Evolutionary conservation across 2,329 filamentous ascomycete genomes (phyloP), one percentile per base, ranked within the genome.

Genomic region (Fusarium clavum): DNA sequence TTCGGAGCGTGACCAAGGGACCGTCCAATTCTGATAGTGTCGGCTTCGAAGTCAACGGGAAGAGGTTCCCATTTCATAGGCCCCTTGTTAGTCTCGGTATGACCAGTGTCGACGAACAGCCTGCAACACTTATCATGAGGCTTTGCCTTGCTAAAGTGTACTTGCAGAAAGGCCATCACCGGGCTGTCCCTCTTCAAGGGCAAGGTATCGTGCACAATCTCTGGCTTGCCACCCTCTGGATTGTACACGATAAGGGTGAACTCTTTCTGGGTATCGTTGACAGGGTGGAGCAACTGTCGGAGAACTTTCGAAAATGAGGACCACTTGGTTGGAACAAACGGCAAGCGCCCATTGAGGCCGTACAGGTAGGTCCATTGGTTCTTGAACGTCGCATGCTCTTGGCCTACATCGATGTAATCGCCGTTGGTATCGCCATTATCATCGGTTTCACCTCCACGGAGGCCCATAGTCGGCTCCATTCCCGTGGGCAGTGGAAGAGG

Each of bases 281-380:
- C 43, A 29, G 11, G 11, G n/a, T 30, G 71, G 5, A 79, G 64
- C 8, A 79, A 57, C 14, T 70, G 69, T 13, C 72, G 61, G 8
- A 74, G 53, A 7, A 77, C 77, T 2, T 12, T 24, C 4, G 69
- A 38, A 32, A 72, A 76, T 1, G 75, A 70, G 5, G 40, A 49
- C 43, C 61, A 71, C 25, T 77, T 63, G 24, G 46, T 29, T 6
- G 72, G 67, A 16, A 71, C 46, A 8, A 79, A 73, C 7, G 72
- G 70, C 4, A 79, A 57, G 6, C 54, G 57, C 12, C 78, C 89
- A 4, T 78, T 73, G 46, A 60, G 69, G 2, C 78, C 75, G 18
- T 75, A 75, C 2, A 80, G 25, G 34, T 67, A 59, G 10, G 66
- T 18, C 68, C 67, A 75, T 20, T 44, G 51, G 14, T 74, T 51